These are phyloP conservation scores for Aureobasidium uvarum DNA, from an alignment of 2,329 filamentous ascomycete species.

Conservation along the genomic window DNA sequence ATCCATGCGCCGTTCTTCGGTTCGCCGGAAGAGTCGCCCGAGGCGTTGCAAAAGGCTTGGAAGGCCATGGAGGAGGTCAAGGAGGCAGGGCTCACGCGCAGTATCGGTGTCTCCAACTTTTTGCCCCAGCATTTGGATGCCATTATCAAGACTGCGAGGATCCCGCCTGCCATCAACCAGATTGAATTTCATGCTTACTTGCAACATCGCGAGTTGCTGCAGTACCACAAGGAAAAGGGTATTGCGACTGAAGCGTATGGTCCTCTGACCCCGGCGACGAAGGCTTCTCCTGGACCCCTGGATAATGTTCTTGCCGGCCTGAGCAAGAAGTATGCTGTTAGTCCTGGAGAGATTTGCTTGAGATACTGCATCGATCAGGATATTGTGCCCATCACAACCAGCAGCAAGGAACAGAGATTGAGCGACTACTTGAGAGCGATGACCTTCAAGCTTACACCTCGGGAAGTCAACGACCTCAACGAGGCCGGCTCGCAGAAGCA, in stretches of 20 bases:
- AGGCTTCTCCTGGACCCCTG: slow-evolving; percentile 55
- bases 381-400: slow-evolving; percentile 59
- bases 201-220: slow-evolving; percentile 58
- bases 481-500: slow-evolving; percentile 51
- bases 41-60: slow-evolving; percentile 56
- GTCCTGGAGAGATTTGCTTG: slow-evolving; percentile 56
- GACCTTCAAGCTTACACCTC: slow-evolving; percentile 59
- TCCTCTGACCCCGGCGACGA: slow-evolving; percentile 53
- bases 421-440: slow-evolving; percentile 56
- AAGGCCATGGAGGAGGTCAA: slow-evolving; percentile 59
- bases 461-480: slow-evolving; percentile 57
- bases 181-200: slow-evolving; percentile 69
- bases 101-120: slow-evolving; percentile 64
- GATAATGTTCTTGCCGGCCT: slow-evolving; percentile 53
- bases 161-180: slow-evolving; percentile 64
- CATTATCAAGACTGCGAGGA: slow-evolving; percentile 53
- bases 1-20: slow-evolving; percentile 61
- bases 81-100: slow-evolving; percentile 56
- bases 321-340: slow-evolving; percentile 62
- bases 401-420: slow-evolving; percentile 58
- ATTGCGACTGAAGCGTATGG: slow-evolving; percentile 51
- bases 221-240: slow-evolving; percentile 51
- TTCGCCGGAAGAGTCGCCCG: slow-evolving; percentile 37
- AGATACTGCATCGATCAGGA: slow-evolving; percentile 63
- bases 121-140: slow-evolving; percentile 55